A percentile compares a stretch with the other conserved stretches of the same genome.
These are phyloP conservation scores for Polysphondylium violaceum DNA, from an alignment of 78 protist species.

Conservation along the genomic window DNA sequence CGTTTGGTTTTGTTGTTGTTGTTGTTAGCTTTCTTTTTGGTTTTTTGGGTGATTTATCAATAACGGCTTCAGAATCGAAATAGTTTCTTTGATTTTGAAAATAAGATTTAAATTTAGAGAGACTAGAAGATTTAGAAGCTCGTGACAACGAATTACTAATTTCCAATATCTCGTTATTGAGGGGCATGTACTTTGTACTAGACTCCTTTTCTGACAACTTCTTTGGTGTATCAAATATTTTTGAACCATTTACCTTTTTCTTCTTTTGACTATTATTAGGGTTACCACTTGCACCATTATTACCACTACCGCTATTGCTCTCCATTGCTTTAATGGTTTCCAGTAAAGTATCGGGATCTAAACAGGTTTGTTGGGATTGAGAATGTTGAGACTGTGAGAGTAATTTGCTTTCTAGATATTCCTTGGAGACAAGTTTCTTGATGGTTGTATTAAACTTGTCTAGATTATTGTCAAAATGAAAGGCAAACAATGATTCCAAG, in stretches of 20 bases:
- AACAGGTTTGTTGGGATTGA: background rate
- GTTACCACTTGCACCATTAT: background rate
- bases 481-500: background rate
- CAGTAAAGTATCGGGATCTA: background rate
- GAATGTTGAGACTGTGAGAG: conserved; percentile 18
- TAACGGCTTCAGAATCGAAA: background rate
- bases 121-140: background rate
- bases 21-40: conserved; percentile 10
- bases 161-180: background rate
- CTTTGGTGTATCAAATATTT: conserved; percentile 17
- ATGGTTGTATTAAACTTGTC: conserved; percentile 1
- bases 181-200: background rate
- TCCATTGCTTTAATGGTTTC: background rate
- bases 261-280: background rate
- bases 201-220: background rate
- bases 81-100: conserved; percentile 20
- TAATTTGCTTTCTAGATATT: conserved; percentile 11
- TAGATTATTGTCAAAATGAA: background rate
- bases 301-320: background rate
- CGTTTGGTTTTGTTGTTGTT: background rate
- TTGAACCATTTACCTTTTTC: background rate
- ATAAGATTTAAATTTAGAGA: background rate
- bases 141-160: background rate
- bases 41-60: conserved; percentile 5
- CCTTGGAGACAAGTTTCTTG: conserved; percentile 6